Evolutionary conservation across 176 grass and related monocot genomes (phyloP).

Genomic region (Zea mays): DNA sequence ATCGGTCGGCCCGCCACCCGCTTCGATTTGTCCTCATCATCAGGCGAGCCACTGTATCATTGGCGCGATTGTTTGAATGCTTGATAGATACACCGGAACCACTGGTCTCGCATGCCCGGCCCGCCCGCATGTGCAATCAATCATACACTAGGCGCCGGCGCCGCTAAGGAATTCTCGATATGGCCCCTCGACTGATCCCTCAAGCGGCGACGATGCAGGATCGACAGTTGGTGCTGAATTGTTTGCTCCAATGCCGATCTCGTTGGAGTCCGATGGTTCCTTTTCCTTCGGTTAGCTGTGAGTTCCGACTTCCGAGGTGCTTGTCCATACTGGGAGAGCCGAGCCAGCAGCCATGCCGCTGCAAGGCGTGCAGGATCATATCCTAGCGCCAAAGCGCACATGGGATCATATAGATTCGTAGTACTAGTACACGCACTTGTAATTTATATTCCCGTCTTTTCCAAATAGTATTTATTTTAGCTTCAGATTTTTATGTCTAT

Average conservation of each 20-base stretch:
- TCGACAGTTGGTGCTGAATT: background rate
- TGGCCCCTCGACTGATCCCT: slow-evolving; percentile 24
- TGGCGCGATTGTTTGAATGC: slow-evolving; percentile 25
- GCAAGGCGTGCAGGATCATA: background rate
- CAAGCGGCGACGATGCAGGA: background rate
- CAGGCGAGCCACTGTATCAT: background rate
- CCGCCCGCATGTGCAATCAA: slow-evolving; percentile 39
- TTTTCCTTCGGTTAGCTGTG: background rate
- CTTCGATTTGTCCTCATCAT: background rate
- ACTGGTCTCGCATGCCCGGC: slow-evolving; percentile 1
- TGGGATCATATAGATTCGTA: background rate
- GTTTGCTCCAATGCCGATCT: background rate
- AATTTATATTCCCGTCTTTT: no score
- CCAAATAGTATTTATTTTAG: no score
- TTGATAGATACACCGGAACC: slow-evolving; percentile 42
- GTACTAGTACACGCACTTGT: background rate
- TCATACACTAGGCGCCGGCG: background rate
- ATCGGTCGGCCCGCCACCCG: background rate
- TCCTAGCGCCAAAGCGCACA: background rate
- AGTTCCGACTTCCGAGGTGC: slow-evolving; percentile 17
- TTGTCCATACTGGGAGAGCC: background rate
- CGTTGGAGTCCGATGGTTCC: background rate
- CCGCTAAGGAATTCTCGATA: background rate
- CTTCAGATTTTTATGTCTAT: no score
- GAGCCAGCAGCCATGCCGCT: background rate